A percentile compares a stretch with the other conserved stretches of the same genome.
Evolutionary conservation across 352 stramenopile species (phyloP).

Genomic region (Phytophthora tentaculata): DNA sequence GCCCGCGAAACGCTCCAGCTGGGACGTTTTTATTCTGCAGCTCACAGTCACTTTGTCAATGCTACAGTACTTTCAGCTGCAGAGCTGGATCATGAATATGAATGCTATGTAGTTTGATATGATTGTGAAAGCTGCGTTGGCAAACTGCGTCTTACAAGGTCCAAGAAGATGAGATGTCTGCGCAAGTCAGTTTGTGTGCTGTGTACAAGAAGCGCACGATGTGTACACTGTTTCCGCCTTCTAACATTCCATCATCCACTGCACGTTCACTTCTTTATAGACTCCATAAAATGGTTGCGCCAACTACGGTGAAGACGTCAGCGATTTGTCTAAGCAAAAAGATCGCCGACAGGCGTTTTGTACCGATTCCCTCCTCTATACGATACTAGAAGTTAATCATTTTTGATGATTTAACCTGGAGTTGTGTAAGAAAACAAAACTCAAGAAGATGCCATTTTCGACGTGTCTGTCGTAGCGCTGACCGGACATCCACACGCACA

Average conservation of each 20-base stretch:
- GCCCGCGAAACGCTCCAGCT: too few relatives aligned
- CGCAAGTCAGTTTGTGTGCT: neutral
- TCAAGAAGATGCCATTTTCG: too few relatives aligned
- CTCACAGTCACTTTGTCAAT: too few relatives aligned
- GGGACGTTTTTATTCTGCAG: too few relatives aligned
- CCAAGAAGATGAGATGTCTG: neutral
- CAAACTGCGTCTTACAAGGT: too few relatives aligned
- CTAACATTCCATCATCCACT: slow-evolving; percentile 1
- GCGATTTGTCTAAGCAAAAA: neutral
- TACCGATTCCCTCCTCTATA: slow-evolving; percentile 1
- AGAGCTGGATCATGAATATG: too few relatives aligned
- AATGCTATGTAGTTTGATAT: too few relatives aligned
- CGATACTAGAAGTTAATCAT: slow-evolving; percentile 22
- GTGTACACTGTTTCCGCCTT: slow-evolving; percentile 3
- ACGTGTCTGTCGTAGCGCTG: too few relatives aligned
- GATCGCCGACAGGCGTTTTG: neutral
- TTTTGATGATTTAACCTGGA: slow-evolving; percentile 1
- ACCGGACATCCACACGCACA: too few relatives aligned
- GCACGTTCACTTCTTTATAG: neutral
- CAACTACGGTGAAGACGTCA: neutral
- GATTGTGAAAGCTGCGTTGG: too few relatives aligned
- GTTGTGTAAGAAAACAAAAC: slow-evolving; percentile 7
- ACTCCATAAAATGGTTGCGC: neutral
- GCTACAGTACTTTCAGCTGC: too few relatives aligned
- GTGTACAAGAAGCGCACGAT: too few relatives aligned